These are phyloP conservation scores for Solanum tarapatanum DNA, from an alignment of 257 asterid genomes.

Conservation along the genomic window DNA sequence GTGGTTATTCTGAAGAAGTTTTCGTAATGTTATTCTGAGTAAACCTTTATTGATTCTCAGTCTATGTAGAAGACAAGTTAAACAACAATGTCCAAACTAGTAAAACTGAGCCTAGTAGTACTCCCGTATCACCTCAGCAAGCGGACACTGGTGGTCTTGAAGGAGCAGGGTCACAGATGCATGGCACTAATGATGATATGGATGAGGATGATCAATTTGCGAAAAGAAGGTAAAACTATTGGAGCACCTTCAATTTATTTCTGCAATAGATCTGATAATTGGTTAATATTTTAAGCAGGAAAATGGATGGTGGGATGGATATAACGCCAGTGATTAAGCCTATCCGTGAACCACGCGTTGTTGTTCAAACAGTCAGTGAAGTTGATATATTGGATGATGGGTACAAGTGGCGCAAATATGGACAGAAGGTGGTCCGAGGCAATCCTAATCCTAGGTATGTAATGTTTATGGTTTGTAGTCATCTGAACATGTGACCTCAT, in stretches of 20 bases:
- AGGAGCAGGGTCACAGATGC: slow-evolving; percentile 42
- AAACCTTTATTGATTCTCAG: background rate
- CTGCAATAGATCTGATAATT: background rate
- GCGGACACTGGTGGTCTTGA: slow-evolving; percentile 49
- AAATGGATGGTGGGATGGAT: slow-evolving; percentile 67
- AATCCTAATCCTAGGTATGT: slow-evolving; percentile 93
- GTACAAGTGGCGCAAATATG: slow-evolving; percentile 96
- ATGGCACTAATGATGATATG: slow-evolving; percentile 44
- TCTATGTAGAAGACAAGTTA: slow-evolving; percentile 41
- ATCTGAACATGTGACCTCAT: background rate
- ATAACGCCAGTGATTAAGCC: slow-evolving; percentile 75
- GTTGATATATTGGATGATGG: slow-evolving; percentile 97
- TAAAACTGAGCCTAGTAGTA: slow-evolving; percentile 43
- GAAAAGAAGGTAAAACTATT: slow-evolving; percentile 53
- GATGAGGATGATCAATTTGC: slow-evolving; percentile 68
- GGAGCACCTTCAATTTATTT: background rate
- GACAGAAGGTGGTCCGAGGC: slow-evolving; percentile 96
- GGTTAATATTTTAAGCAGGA: slow-evolving; percentile 37
- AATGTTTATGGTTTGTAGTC: background rate
- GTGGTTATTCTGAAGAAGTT: background rate
- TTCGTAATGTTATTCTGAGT: background rate
- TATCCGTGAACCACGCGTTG: slow-evolving; percentile 89
- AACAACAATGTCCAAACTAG: slow-evolving; percentile 18
- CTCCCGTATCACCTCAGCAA: slow-evolving; percentile 62
- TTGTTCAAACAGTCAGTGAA: slow-evolving; percentile 95